Percentiles rank a stretch among this genome's conserved stretches.
Evolutionary conservation across 257 asterid genomes (phyloP).

Genomic region (Solanum boliviense): DNA sequence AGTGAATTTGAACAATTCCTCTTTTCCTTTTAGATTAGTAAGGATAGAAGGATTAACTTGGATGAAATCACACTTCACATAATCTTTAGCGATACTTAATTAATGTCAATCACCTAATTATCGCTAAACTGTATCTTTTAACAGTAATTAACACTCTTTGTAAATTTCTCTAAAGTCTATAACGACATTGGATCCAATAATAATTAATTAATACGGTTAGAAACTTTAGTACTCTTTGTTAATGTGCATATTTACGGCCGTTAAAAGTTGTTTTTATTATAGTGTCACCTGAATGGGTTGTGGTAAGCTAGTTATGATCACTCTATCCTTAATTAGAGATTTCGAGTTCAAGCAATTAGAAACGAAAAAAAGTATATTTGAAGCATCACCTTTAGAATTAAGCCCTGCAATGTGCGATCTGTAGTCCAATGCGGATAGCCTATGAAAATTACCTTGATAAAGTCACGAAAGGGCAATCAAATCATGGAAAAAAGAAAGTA

Average conservation of each 20-base stretch:
- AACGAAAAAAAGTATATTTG: not conserved
- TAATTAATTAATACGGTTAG: no score
- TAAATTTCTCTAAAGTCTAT: not conserved
- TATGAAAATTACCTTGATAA: not conserved
- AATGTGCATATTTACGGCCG: not conserved
- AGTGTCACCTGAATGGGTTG: not conserved
- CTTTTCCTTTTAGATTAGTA: not conserved
- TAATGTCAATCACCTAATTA: no score
- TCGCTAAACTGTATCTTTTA: rapidly evolving
- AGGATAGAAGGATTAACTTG: not conserved
- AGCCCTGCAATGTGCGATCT: not conserved
- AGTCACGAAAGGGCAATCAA: not conserved
- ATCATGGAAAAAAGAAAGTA: not conserved
- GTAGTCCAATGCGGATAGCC: no score
- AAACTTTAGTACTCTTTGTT: no score
- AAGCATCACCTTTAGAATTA: rapidly evolving
- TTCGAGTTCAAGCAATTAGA: rapidly evolving
- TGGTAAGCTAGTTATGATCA: not conserved
- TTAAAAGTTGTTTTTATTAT: no score
- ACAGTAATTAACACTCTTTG: no score
- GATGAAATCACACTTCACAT: not conserved
- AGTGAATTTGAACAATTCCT: not conserved
- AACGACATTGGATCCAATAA: not conserved
- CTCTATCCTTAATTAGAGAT: not conserved
- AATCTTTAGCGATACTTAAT: no score